phyloP scores from a whole-genome alignment of 2,329 filamentous ascomycete genomes.

The Ophiocordyceps robertsii region DNA sequence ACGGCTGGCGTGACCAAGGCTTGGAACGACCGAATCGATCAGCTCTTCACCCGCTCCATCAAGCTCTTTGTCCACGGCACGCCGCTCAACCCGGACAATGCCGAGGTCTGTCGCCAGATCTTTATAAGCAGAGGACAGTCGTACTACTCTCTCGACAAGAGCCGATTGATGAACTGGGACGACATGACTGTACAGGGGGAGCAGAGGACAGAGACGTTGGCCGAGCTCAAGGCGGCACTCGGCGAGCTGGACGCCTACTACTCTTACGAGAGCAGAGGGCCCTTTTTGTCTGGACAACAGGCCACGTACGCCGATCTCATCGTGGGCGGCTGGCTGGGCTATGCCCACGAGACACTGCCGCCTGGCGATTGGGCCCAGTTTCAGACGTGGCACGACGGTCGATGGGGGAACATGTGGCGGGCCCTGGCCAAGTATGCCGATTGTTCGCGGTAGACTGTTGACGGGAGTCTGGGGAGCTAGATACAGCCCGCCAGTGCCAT shows the following conservation, averaged over 20 bases:
- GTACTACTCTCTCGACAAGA: not conserved
- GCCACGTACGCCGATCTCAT: constrained; percentile 42
- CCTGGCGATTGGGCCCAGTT: constrained; percentile 32
- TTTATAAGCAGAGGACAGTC: constrained; percentile 32
- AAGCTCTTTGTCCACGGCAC: constrained; percentile 25
- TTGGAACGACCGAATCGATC: constrained; percentile 43
- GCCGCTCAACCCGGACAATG: constrained; percentile 36
- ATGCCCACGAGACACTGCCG: constrained; percentile 26
- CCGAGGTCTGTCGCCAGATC: constrained; percentile 27
- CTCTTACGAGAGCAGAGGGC: constrained; percentile 25
- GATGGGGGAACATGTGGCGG: constrained; percentile 36
- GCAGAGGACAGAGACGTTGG: constrained; percentile 21
- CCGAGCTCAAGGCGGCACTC: constrained; percentile 26
- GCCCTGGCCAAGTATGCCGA: constrained; percentile 24
- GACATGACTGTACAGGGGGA: constrained; percentile 25
- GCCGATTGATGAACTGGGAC: constrained; percentile 21
- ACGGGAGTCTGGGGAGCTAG: too few species aligned
- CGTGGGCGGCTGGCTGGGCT: constrained; percentile 41
- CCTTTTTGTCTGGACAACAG: constrained; percentile 31
- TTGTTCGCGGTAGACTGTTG: too few species aligned
- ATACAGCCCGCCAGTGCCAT: too few species aligned
- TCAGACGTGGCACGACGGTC: constrained; percentile 32
- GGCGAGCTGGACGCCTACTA: constrained; percentile 21
- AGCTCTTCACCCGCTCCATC: constrained; percentile 33
- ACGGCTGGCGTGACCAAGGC: constrained; percentile 25